These are phyloP conservation scores for Moricandia arvensis DNA, from an alignment of 345 rosid genomes.

Conservation along the genomic window DNA sequence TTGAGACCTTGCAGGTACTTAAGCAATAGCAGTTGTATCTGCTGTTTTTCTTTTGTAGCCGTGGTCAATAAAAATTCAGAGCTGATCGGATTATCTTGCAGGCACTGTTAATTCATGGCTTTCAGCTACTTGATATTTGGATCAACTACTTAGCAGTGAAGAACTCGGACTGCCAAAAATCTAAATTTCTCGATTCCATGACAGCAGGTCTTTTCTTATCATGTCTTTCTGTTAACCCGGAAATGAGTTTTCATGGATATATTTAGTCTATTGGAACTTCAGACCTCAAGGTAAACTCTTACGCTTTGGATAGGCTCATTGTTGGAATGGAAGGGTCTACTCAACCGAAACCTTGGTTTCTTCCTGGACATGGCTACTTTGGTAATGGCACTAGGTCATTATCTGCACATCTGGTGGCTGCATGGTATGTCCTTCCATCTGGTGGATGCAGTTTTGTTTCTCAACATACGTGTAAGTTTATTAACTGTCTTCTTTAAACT, in stretches of 20 bases:
- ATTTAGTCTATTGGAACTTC: background rate
- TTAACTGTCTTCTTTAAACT: background rate
- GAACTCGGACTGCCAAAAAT: slow-evolving; percentile 53
- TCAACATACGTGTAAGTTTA: slow-evolving; percentile 81
- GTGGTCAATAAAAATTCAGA: background rate
- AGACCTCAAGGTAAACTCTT: slow-evolving; percentile 4
- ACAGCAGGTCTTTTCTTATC: slow-evolving; percentile 53
- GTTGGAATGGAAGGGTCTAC: slow-evolving; percentile 89
- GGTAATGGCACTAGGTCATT: slow-evolving; percentile 90
- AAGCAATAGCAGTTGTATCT: background rate
- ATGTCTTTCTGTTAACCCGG: too few species aligned
- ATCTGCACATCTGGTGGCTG: slow-evolving; percentile 89
- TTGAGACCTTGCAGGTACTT: slow-evolving; percentile 43
- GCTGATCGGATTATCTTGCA: slow-evolving; percentile 34
- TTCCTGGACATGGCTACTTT: slow-evolving; percentile 85
- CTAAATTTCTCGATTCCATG: slow-evolving; percentile 59
- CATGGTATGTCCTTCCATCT: slow-evolving; percentile 95
- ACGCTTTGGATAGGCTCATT: slow-evolving; percentile 61
- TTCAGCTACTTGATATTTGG: slow-evolving; percentile 89
- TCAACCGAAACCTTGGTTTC: slow-evolving; percentile 85
- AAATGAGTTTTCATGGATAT: background rate
- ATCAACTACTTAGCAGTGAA: slow-evolving; percentile 67
- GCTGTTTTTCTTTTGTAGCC: background rate
- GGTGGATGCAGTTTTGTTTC: slow-evolving; percentile 79
- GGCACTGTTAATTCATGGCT: slow-evolving; percentile 88